Conservation (phyloP, 768 basidiomycete genomes). For the Pulveroboletus ravenelii region DNA sequence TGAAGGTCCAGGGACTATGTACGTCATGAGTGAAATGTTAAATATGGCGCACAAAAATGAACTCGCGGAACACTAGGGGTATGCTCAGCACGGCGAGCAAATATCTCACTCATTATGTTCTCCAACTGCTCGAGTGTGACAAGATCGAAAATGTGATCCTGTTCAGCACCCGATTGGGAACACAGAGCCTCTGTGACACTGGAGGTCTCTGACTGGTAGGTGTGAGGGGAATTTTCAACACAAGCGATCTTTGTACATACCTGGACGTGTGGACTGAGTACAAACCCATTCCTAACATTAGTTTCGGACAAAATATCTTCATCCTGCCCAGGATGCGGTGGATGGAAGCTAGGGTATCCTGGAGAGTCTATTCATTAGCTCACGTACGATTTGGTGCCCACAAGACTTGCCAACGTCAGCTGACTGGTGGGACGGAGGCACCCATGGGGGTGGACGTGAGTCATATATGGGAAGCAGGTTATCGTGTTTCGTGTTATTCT, state of each 20-base stretch:
- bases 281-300: constrained; percentile 65
- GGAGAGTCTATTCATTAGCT: neutral
- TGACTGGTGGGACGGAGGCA: constrained; percentile 58
- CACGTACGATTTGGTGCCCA: neutral
- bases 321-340: constrained; percentile 68
- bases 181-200: constrained; percentile 11
- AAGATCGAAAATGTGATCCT: constrained; percentile 46
- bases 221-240: neutral
- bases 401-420: constrained; percentile 61
- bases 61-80: constrained; percentile 63
- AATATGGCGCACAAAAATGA: neutral
- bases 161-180: constrained; percentile 20
- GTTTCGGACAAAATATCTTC: constrained; percentile 65
- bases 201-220: constrained; percentile 21
- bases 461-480: constrained; percentile 50
- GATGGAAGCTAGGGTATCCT: constrained; percentile 78
- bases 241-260: constrained; percentile 37
- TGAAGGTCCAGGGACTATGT: constrained; percentile 56
- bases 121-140: constrained; percentile 59
- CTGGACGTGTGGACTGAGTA: constrained; percentile 47
- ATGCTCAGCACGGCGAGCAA: constrained; percentile 54
- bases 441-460: constrained; percentile 67
- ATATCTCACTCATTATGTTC: constrained; percentile 73
- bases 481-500: constrained; percentile 25
- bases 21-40: neutral